Conservation (phyloP, 2,329 filamentous ascomycete genomes). For the Monilinia fructigena region DNA sequence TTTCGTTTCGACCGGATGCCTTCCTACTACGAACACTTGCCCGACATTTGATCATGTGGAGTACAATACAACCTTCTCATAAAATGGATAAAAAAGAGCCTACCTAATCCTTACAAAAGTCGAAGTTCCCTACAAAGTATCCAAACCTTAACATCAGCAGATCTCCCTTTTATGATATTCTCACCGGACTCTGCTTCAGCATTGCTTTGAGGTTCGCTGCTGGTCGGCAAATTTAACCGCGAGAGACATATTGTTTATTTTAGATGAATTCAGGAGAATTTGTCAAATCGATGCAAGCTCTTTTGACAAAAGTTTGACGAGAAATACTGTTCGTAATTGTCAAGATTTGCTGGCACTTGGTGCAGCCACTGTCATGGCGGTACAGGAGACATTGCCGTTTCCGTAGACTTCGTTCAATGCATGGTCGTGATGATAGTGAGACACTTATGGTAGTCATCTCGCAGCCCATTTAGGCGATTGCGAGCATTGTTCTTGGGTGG, state of each 20-base stretch:
- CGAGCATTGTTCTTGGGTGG: slow-evolving; percentile 87
- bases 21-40: slow-evolving; percentile 86
- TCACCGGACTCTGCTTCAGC: slow-evolving; percentile 83
- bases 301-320: slow-evolving; percentile 82
- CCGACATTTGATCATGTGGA: slow-evolving; percentile 92
- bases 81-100: slow-evolving; percentile 72
- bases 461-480: slow-evolving; percentile 91
- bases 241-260: slow-evolving; percentile 78
- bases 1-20: slow-evolving; percentile 94
- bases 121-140: slow-evolving; percentile 60
- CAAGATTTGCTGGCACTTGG: slow-evolving; percentile 84
- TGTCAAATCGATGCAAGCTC: slow-evolving; percentile 54
- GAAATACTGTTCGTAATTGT: slow-evolving; percentile 83
- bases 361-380: slow-evolving; percentile 88
- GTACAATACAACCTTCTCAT: slow-evolving; percentile 68
- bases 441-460: slow-evolving; percentile 89
- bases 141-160: slow-evolving; percentile 67
- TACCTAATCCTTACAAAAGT: slow-evolving; percentile 68
- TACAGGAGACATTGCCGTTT: slow-evolving; percentile 84
- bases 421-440: slow-evolving; percentile 79
- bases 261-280: slow-evolving; percentile 83
- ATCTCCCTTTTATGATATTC: slow-evolving; percentile 90
- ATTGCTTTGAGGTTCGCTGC: slow-evolving; percentile 72
- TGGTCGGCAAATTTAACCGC: slow-evolving; percentile 68
- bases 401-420: slow-evolving; percentile 79